Base-by-base conservation (phyloP, 148 eudicot genomes). In the Rhododendron mucronatum region DNA sequence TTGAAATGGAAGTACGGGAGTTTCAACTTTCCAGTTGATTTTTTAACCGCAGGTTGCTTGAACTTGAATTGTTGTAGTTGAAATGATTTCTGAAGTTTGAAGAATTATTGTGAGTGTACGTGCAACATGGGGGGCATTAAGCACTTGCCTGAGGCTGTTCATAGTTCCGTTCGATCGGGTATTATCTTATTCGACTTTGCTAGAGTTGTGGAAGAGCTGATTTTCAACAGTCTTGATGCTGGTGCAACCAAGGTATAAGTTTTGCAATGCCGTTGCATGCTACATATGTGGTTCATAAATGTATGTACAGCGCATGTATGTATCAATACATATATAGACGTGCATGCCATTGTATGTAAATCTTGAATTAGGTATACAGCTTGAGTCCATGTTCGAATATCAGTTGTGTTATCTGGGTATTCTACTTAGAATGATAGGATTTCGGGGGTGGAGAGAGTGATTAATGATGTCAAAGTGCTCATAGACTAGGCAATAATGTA, bases 181-280 rank as follows among this genome's bases (percentile, higher is more conserved):
- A 87, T 91, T 81, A 89, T 97, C 85, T 83, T 97, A 83, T 91
- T 88, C 78, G 94, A 92, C 87, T 86, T 97, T 85, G 86, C 94
- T 18, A 93, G 94, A 82, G 91, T 95, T 86, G 98, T 97, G 74
- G 99, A 97, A 90, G 99, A 97, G 91, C 94, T 97, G 81, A 88
- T 97, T 59, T 94, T 91, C 86, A 97, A 97, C 91, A 97, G 99
- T 84, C 94, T 97, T 57, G 99, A 97, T 88, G 98, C 99, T 50
- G 95, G 98, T 82, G 94, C 99, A 82, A 93, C 91, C 67, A 94
- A 93, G 95, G 99, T 97, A 78, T n/a, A 16, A 28, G 7, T 53
- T 73, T 75, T 18, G 0, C 16, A 75, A 75, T 75, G n/a, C 79
- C 45, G 16, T 20, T 78, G 53, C 81, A 37, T 45, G 28, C 51